Evolutionary conservation across 768 basidiomycete species (phyloP).

Genomic region (Ramaria sp.): DNA sequence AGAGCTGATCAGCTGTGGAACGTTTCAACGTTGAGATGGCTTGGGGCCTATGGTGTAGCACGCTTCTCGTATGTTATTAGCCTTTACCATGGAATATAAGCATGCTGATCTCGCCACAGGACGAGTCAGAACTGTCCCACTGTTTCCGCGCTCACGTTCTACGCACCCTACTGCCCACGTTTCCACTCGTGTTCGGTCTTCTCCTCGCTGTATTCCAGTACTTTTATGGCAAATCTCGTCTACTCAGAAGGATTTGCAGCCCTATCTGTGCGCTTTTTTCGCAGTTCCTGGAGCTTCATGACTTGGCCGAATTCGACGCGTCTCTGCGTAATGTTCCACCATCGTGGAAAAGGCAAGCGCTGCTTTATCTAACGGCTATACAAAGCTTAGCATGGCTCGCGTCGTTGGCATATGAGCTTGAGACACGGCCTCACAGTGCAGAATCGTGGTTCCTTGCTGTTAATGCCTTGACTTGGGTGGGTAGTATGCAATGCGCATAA

Average conservation of each 20-base stretch:
- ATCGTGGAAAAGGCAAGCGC: constrained; percentile 7
- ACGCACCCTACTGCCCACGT: background rate
- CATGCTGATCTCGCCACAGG: background rate
- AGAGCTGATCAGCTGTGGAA: no score
- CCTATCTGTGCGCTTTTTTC: background rate
- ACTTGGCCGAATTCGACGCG: constrained; percentile 11
- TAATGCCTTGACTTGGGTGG: background rate
- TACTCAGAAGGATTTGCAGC: background rate
- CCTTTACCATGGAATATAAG: background rate
- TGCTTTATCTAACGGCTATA: background rate
- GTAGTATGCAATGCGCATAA: background rate
- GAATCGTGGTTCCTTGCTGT: background rate
- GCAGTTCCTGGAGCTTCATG: constrained; percentile 11
- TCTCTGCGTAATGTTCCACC: background rate
- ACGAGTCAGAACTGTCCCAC: background rate
- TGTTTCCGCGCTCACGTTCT: constrained; percentile 4
- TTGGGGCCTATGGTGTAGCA: background rate
- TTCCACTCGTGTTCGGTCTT: background rate
- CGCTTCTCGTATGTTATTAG: background rate
- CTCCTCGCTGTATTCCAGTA: background rate
- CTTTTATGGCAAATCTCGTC: background rate
- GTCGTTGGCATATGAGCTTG: background rate
- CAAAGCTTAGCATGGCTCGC: background rate
- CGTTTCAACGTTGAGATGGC: background rate
- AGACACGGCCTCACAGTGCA: background rate